These are phyloP conservation scores for Cucurbitaria berberidis DNA, from an alignment of 2,329 filamentous ascomycete genomes.

Conservation along the genomic window DNA sequence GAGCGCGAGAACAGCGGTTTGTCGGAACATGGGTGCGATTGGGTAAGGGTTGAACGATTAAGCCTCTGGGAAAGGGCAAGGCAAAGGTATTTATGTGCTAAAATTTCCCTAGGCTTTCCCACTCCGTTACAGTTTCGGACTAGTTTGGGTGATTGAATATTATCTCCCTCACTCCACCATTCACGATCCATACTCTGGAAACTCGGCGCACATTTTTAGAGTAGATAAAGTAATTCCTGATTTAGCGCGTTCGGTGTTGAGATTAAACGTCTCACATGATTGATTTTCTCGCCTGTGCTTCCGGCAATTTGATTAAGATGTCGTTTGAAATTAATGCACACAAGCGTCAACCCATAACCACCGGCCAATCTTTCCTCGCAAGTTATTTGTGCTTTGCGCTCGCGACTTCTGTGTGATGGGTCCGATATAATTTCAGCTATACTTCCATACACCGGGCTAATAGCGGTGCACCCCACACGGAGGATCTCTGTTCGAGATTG, in stretches of 20 bases:
- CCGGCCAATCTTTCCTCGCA: neutral
- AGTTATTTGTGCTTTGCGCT: neutral
- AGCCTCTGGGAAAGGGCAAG: conserved; percentile 1
- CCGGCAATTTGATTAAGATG: neutral
- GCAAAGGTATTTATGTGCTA: conserved; percentile 12
- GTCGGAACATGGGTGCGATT: conserved; percentile 50
- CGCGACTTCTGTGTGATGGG: neutral
- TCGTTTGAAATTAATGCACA: neutral
- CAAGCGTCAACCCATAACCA: neutral
- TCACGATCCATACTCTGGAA: conserved; percentile 7
- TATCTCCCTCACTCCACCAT: neutral
- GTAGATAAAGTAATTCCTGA: conserved; percentile 14
- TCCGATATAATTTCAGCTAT: neutral
- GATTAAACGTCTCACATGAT: neutral
- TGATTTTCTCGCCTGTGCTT: neutral
- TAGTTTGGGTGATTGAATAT: conserved; percentile 8
- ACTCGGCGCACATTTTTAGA: conserved; percentile 9
- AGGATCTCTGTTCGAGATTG: neutral
- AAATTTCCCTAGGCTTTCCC: conserved; percentile 5
- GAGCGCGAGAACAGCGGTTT: conserved; percentile 55
- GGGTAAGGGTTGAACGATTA: neutral
- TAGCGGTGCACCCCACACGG: neutral
- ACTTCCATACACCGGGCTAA: neutral
- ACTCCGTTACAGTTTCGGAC: conserved; percentile 6
- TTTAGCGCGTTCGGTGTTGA: neutral